phyloP scores from a whole-genome alignment of 176 grass and related monocot species.

The Cenchrus purpureus region DNA sequence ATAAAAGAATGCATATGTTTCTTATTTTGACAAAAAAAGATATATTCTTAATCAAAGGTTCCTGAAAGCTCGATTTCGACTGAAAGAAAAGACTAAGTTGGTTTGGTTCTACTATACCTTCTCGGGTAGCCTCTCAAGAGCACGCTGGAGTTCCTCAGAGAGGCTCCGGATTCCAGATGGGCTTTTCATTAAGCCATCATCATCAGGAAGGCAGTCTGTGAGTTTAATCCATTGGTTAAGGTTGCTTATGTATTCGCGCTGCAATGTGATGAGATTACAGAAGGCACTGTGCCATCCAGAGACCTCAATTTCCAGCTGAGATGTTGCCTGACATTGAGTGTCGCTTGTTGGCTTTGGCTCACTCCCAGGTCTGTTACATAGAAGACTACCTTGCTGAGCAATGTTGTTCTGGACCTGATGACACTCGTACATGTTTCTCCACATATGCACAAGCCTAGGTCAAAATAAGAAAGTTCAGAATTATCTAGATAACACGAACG shows the following conservation, averaged over 20 bases:
- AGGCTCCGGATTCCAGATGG: constrained; percentile 64
- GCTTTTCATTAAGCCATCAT: constrained; percentile 60
- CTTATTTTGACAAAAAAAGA: constrained; percentile 1
- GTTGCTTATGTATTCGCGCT: constrained; percentile 71
- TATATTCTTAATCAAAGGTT: constrained; percentile 32
- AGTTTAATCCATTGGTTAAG: constrained; percentile 90
- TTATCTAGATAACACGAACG: background rate
- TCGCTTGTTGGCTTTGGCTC: constrained; percentile 92
- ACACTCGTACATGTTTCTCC: constrained; percentile 93
- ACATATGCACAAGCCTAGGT: constrained; percentile 86
- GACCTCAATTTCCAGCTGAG: constrained; percentile 89
- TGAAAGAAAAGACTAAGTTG: constrained; percentile 35
- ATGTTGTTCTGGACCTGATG: constrained; percentile 90
- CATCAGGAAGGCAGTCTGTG: constrained; percentile 71
- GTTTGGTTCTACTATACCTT: constrained; percentile 67
- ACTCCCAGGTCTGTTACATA: constrained; percentile 64
- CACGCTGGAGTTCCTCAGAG: constrained; percentile 70
- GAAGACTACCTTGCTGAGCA: constrained; percentile 73
- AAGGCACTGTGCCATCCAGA: constrained; percentile 85
- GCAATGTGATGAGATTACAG: constrained; percentile 75
- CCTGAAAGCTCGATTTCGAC: constrained; percentile 23
- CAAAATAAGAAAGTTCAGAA: constrained; percentile 43
- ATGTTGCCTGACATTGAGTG: constrained; percentile 66
- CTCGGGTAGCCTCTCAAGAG: constrained; percentile 66
- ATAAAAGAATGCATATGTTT: constrained; percentile 26